Evolutionary conservation across 257 asterid genomes (phyloP), one percentile per base, ranked within the genome.

Genomic region (Perilla frutescens): DNA sequence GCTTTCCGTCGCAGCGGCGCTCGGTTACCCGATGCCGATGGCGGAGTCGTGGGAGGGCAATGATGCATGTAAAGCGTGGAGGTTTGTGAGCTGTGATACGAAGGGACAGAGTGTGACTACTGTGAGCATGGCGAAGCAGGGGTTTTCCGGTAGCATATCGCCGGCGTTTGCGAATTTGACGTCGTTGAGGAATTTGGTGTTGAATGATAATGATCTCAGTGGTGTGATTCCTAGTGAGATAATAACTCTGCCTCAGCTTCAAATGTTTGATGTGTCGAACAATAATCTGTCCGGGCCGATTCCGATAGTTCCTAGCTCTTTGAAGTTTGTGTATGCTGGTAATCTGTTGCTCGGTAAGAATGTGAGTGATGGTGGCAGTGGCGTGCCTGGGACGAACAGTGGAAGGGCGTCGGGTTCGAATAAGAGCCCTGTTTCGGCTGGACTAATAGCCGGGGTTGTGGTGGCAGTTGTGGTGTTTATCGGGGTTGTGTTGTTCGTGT

Each of bases 41-140:
- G 98, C 98, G 1, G 88, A 85, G 54, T 71, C 91, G 9, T 92
- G 97, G 98, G 39, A 32, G 43, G 97, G 95, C 47, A 92, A 92
- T 48, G 68, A 85, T 77, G 84, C 89, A 70, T 92, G 98, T 70
- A 48, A 76, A 1, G 64, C 61, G n/a, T 92, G 98, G 98, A 74
- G 82, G 14, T 86, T 82, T 26, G 58, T 90, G 31, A 80, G 57
- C 31, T 92, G 98, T 76, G 98, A 92, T 79, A 59, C 91, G 0
- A 83, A 81, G 66, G 66, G 73, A 63, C 80, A 59, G 50, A 89
- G 80, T 76, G 95, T 90, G 63, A 85, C 86, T 2, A 70, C 58
- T 31, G 90, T 89, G 59, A 87, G 71, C 63, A 76, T 90, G 78
- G 85, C 59, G 5, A 85, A 71, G 80, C 85, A 77, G 79, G 82